These are phyloP conservation scores for Apophysomyces ossiformis DNA, from an alignment of 371 early-diverging fungal species.

Conservation along the genomic window DNA sequence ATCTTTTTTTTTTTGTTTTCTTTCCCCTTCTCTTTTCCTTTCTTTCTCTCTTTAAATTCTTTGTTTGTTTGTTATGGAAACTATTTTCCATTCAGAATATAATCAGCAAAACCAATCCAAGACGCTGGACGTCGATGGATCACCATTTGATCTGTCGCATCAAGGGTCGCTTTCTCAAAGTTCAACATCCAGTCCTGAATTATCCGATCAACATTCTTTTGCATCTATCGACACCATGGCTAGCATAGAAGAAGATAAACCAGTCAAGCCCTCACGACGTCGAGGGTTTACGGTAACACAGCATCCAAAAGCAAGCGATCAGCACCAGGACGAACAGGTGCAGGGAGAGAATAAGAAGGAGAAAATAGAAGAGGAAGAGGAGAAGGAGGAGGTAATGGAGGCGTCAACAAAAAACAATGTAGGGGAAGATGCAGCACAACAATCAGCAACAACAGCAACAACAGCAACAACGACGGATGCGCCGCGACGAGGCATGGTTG, in stretches of 20 bases:
- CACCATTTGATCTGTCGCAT: background rate
- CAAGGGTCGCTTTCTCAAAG: conserved; percentile 14
- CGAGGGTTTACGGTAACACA: conserved; percentile 27
- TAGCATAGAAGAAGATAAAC: conserved; percentile 14
- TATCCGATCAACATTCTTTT: conserved; percentile 9
- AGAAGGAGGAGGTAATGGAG: conserved; percentile 11
- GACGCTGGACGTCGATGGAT: conserved; percentile 1
- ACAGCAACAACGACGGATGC: background rate
- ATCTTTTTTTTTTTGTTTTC: conserved; percentile 9
- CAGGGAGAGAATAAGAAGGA: conserved; percentile 3
- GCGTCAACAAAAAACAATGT: conserved; percentile 3
- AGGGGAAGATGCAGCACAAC: conserved; percentile 8
- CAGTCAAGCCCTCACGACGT: conserved; percentile 11
- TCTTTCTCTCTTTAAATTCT: background rate
- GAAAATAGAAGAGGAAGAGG: background rate
- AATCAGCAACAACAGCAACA: too few species aligned
- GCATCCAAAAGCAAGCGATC: background rate
- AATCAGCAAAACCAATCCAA: background rate
- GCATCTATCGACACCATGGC: conserved; percentile 15
- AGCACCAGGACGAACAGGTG: conserved; percentile 3
- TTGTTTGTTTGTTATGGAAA: background rate
- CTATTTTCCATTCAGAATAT: conserved; percentile 2
- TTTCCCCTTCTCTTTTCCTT: background rate
- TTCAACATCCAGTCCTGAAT: conserved; percentile 13
- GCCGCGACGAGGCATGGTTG: background rate